Conservation (phyloP, 202 grass and related monocot species). For the Digitaria exilis region DNA sequence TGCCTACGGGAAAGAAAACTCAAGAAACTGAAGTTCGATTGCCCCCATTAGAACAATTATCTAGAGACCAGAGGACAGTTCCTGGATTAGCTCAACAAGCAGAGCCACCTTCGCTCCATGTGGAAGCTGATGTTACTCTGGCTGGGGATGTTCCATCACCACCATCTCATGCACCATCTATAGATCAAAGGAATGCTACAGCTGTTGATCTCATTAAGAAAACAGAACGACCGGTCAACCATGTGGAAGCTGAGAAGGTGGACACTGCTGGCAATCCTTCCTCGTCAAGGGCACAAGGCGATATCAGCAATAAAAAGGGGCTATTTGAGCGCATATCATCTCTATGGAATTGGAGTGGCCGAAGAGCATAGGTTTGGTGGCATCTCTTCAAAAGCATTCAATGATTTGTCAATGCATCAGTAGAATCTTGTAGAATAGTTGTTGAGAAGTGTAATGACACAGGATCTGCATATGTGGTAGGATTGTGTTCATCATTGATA, state of each 20-base stretch:
- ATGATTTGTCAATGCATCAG: background rate
- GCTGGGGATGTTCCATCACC: background rate
- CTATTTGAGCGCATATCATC: constrained; percentile 38
- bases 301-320: constrained; percentile 14
- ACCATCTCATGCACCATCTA: constrained; percentile 5
- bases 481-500: constrained; percentile 2
- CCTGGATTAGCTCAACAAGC: constrained; percentile 17
- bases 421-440: background rate
- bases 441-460: constrained; percentile 1
- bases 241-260: constrained; percentile 7
- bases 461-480: no score
- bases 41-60: constrained; percentile 13
- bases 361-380: background rate
- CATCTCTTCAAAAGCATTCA: background rate
- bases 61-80: constrained; percentile 6
- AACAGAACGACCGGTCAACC: background rate
- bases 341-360: constrained; percentile 35
- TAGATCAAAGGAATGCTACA: background rate
- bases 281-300: background rate
- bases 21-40: background rate
- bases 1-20: background rate
- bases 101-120: constrained; percentile 9
- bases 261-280: background rate
- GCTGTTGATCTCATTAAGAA: constrained; percentile 16
- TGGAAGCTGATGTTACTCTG: constrained; percentile 26